Conservation (phyloP, 2,329 filamentous ascomycete species). For the Trichoderma guizhouense region DNA sequence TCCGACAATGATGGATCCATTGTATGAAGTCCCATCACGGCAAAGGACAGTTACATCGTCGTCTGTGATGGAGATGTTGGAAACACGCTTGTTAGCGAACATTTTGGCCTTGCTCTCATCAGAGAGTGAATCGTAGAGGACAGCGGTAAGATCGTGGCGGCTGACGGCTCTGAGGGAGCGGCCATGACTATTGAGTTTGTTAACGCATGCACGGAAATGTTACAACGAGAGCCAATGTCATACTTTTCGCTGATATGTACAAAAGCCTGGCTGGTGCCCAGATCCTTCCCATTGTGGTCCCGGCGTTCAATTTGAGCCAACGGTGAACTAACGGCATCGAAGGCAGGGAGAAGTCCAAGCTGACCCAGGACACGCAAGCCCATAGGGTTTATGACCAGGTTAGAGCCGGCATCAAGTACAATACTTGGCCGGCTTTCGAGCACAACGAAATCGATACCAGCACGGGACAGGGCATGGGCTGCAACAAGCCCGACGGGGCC, state of each 20-base stretch:
- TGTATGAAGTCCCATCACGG: background rate
- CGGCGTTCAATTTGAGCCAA: background rate
- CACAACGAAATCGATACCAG: slow-evolving; percentile 32
- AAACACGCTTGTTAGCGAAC: background rate
- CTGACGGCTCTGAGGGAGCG: background rate
- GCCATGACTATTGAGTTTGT: background rate
- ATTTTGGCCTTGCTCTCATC: background rate
- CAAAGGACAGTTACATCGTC: background rate
- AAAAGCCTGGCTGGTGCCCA: background rate
- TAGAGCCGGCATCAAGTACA: background rate
- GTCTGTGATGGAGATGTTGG: background rate
- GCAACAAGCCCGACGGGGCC: slow-evolving; percentile 30
- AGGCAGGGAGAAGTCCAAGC: slow-evolving; percentile 19
- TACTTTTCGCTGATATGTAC: background rate
- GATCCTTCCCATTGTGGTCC: background rate
- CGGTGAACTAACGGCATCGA: background rate
- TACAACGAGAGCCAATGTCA: background rate
- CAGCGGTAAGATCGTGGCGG: background rate
- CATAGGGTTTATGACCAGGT: background rate
- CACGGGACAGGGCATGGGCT: slow-evolving; percentile 30
- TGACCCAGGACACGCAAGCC: slow-evolving; percentile 14
- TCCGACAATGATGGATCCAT: background rate
- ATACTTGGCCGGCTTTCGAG: slow-evolving; percentile 23
- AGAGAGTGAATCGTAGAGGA: background rate
- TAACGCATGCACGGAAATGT: background rate